Evolutionary conservation across 306 rosid species (phyloP).

Genomic region (Corylus avellana): DNA sequence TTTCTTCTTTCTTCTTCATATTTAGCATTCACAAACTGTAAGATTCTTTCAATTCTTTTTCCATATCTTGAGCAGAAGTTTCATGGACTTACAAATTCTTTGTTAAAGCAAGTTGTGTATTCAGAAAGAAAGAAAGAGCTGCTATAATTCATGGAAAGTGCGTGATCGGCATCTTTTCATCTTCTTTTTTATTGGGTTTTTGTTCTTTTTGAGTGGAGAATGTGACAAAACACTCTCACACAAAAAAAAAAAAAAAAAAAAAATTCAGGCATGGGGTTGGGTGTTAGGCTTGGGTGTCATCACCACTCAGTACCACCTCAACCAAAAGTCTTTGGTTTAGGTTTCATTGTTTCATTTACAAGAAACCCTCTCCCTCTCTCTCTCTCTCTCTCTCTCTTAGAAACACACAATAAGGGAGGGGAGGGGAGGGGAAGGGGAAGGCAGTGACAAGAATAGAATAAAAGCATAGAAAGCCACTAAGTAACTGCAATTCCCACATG

Average conservation of each 20-base stretch:
- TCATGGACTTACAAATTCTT: slow-evolving; percentile 30
- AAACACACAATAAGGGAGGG: neutral
- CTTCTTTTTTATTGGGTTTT: slow-evolving; percentile 22
- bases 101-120: slow-evolving; percentile 25
- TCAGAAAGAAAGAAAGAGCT: slow-evolving; percentile 33
- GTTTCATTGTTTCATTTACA: slow-evolving; percentile 59
- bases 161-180: slow-evolving; percentile 46
- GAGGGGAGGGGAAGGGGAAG: neutral
- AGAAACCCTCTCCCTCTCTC: slow-evolving; percentile 40
- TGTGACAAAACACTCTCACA: slow-evolving; percentile 42
- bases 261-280: neutral
- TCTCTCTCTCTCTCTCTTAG: slow-evolving; percentile 23
- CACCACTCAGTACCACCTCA: slow-evolving; percentile 20
- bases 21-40: slow-evolving; percentile 27
- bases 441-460: slow-evolving; percentile 48
- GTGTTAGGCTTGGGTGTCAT: slow-evolving; percentile 21
- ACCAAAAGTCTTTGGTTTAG: slow-evolving; percentile 40
- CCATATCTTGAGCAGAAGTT: slow-evolving; percentile 17
- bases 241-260: slow-evolving; percentile 21
- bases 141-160: slow-evolving; percentile 50
- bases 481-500: slow-evolving; percentile 71
- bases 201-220: slow-evolving; percentile 39
- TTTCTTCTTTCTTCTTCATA: slow-evolving; percentile 16
- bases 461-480: slow-evolving; percentile 52
- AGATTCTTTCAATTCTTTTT: slow-evolving; percentile 51